Percentiles rank a stretch among this genome's conserved stretches.
These are phyloP conservation scores for thale cress (Arabidopsis thaliana) DNA, from an alignment of 345 rosid genomes.

Conservation along the genomic window DNA sequence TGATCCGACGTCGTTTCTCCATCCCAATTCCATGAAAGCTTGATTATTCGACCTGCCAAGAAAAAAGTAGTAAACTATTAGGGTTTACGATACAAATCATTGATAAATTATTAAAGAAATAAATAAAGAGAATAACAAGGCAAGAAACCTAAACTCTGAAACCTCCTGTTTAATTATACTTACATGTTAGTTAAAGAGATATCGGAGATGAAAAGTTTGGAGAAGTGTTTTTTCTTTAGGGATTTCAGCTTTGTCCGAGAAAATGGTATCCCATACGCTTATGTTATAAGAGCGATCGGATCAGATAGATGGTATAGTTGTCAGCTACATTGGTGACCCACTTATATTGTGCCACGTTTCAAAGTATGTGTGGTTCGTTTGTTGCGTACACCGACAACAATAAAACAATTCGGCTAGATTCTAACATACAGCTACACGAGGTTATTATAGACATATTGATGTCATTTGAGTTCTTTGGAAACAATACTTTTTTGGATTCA, in stretches of 20 bases:
- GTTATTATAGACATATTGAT: background rate
- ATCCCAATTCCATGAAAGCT: conserved; percentile 46
- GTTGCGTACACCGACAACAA: conserved; percentile 30
- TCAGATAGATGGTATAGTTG: conserved; percentile 19
- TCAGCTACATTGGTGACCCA: conserved; percentile 23
- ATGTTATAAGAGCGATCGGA: conserved; percentile 19
- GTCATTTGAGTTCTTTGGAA: background rate
- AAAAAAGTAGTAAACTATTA: background rate
- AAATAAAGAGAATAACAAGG: background rate
- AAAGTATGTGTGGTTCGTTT: conserved; percentile 7
- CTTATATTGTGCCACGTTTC: conserved; percentile 21
- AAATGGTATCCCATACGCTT: conserved; percentile 2
- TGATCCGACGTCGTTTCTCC: conserved; percentile 28
- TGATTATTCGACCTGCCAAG: conserved; percentile 30
- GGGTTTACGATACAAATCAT: conserved; percentile 10
- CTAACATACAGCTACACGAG: background rate
- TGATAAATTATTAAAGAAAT: no score
- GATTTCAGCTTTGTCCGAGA: conserved; percentile 18
- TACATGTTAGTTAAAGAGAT: conserved; percentile 27
- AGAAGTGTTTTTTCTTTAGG: background rate
- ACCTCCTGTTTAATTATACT: background rate
- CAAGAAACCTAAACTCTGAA: conserved; percentile 11
- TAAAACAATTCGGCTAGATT: conserved; percentile 2
- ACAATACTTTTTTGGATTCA: background rate
- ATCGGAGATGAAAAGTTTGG: background rate